These are phyloP conservation scores for Physcomitrium patens DNA, from an alignment of 225 moss, liverwort and hornwort genomes.

Conservation along the genomic window DNA sequence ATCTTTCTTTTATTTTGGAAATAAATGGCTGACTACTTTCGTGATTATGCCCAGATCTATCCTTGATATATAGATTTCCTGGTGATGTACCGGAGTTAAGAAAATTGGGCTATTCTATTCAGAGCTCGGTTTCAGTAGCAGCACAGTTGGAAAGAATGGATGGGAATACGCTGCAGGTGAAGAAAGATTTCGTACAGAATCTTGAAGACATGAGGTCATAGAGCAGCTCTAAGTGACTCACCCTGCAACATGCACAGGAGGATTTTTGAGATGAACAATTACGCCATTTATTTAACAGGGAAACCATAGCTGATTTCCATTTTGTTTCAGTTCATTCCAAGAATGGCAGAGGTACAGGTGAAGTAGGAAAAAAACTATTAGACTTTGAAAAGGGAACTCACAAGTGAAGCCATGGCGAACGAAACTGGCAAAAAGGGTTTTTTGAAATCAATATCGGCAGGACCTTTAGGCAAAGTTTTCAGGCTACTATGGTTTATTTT, in stretches of 20 bases:
- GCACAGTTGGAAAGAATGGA: conserved; percentile 20
- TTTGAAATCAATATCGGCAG: conserved; percentile 32
- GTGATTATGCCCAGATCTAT: conserved; percentile 18
- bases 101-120: conserved; percentile 2
- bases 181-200: conserved; percentile 18
- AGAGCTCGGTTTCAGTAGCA: conserved; percentile 14
- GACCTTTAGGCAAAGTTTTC: conserved; percentile 44
- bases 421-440: conserved; percentile 32
- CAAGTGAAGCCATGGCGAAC: conserved; percentile 43
- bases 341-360: conserved; percentile 28
- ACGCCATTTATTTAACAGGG: neutral
- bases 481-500: conserved; percentile 51
- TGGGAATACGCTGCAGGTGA: neutral
- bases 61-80: neutral
- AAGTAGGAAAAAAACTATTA: conserved; percentile 30
- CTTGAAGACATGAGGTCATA: conserved; percentile 15
- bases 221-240: conserved; percentile 16
- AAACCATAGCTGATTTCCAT: conserved; percentile 5
- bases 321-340: conserved; percentile 23
- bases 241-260: neutral
- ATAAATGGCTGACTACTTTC: neutral
- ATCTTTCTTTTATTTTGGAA: neutral
- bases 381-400: conserved; percentile 9
- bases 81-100: conserved; percentile 9
- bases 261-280: conserved; percentile 23